Base-by-base conservation (phyloP, 2,329 filamentous ascomycete genomes). In the Xylaria sp. region DNA sequence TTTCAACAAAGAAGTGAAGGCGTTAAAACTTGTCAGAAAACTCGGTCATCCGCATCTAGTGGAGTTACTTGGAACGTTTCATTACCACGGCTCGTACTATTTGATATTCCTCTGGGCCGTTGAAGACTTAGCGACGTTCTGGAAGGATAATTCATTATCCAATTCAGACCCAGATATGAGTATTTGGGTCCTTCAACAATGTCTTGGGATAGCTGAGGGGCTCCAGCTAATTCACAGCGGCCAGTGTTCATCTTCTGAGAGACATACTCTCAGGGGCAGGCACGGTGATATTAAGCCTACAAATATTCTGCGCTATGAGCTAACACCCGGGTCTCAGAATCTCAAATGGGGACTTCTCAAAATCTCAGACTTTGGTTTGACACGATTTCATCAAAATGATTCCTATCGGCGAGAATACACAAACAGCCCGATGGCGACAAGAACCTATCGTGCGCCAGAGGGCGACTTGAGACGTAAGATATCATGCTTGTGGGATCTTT, bases 341-440 rank as follows among this genome's bases (percentile, higher is more conserved):
- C n/a, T 27, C 18, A n/a, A 8, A 6, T n/a, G 42, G 16, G 54
- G 54, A 27, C 4, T 27, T 4, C 21, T 58, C 3, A 21, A 21
- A 27, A 35, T 58, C 54, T 42, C 54, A 27, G 54, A 58, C 35
- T 58, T 44, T n/a, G 54, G 54, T 27, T 35, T 44, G 42, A n/a
- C 54, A 21, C 42, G 37, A 27, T 58, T 42, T n/a, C 55, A 59
- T 32, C 42, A 18, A 9, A 8, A 42, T 4, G 9, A 42, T 42
- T 12, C 13, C 1, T 9, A n/a, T 6, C 54, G 35, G 10, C 35
- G 35, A 37, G 1, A 58, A 10, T 44, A 44, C 13, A 16, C 25
- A 5, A 13, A 16, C 1, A 1, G 25, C 3, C 13, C 4, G 12
- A 8, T 44, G 25, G 35, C 54, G 10, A n/a, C 23, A 27, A 8